These are phyloP conservation scores for Trichoderma arundinaceum DNA, from an alignment of 2,329 filamentous ascomycete species.

Conservation along the genomic window DNA sequence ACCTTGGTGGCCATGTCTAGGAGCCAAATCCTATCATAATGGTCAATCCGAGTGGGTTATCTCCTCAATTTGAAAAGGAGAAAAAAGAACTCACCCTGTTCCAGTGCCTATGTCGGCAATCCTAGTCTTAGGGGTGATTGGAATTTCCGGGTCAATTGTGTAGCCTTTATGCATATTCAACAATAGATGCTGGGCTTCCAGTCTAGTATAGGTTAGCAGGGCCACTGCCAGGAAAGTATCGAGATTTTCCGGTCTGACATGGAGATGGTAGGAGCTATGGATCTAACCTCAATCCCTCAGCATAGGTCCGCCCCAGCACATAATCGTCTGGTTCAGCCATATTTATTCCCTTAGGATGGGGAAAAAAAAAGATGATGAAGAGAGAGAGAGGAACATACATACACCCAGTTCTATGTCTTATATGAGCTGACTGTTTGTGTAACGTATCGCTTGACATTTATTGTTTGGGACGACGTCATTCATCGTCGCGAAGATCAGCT, in stretches of 20 bases:
- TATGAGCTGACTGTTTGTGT: no score
- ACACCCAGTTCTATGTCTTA: no score
- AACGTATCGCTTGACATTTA: no score
- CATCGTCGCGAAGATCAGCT: not conserved
- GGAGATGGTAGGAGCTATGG: no score
- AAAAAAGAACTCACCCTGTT: slow-evolving; percentile 13
- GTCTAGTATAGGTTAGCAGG: not conserved
- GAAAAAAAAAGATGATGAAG: no score
- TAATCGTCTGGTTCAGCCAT: slow-evolving; percentile 8
- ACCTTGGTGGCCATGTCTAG: slow-evolving; percentile 23
- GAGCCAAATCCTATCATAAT: slow-evolving; percentile 17
- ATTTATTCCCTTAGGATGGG: no score
- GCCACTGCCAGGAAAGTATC: not conserved
- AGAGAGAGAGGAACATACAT: no score
- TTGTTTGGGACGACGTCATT: no score
- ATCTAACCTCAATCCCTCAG: slow-evolving; percentile 1
- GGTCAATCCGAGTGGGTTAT: no score
- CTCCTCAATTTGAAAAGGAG: no score
- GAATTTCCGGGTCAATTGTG: slow-evolving; percentile 28
- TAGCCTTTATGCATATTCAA: slow-evolving; percentile 26
- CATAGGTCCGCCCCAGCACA: not conserved
- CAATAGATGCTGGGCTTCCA: slow-evolving; percentile 28
- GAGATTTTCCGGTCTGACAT: not conserved
- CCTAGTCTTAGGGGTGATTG: slow-evolving; percentile 14
- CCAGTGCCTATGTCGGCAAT: slow-evolving; percentile 30